A percentile compares a stretch with the other conserved stretches of the same genome.
Conservation (phyloP, 306 rosid genomes). For the Malus sieversii region DNA sequence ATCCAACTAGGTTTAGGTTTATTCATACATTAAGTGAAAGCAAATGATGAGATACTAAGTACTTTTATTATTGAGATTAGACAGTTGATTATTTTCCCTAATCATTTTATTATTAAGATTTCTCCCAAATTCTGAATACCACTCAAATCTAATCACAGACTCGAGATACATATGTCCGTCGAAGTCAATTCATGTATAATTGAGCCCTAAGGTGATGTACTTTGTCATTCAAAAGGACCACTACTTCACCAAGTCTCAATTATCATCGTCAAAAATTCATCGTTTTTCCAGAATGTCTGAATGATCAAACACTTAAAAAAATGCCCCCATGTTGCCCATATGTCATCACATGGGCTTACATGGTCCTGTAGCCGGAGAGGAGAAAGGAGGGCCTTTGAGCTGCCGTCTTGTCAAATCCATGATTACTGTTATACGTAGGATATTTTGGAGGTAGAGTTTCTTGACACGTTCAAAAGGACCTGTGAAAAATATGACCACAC, state of each 20-base stretch:
- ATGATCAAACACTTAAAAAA: background rate
- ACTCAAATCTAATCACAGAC: conserved; percentile 4
- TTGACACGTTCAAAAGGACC: background rate
- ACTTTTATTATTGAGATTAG: background rate
- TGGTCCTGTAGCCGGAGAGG: conserved; percentile 41
- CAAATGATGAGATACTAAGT: background rate
- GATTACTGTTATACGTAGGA: background rate
- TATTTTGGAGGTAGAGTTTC: background rate
- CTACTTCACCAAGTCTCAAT: conserved; percentile 21
- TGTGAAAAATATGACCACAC: background rate
- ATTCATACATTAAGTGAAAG: background rate
- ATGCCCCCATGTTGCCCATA: conserved; percentile 26
- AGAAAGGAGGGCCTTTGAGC: background rate
- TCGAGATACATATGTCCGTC: background rate
- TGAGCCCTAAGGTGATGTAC: conserved; percentile 5
- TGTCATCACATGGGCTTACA: conserved; percentile 62
- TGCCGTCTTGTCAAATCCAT: conserved; percentile 37
- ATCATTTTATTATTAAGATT: background rate
- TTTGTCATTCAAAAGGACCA: conserved; percentile 39
- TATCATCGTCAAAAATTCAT: background rate
- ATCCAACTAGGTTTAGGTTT: background rate
- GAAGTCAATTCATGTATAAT: conserved; percentile 29
- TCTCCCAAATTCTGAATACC: background rate
- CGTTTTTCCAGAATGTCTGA: background rate
- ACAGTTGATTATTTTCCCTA: background rate